phyloP scores from a whole-genome alignment of 2,329 filamentous ascomycete genomes.

The Cladosporium austrohemisphaericum region DNA sequence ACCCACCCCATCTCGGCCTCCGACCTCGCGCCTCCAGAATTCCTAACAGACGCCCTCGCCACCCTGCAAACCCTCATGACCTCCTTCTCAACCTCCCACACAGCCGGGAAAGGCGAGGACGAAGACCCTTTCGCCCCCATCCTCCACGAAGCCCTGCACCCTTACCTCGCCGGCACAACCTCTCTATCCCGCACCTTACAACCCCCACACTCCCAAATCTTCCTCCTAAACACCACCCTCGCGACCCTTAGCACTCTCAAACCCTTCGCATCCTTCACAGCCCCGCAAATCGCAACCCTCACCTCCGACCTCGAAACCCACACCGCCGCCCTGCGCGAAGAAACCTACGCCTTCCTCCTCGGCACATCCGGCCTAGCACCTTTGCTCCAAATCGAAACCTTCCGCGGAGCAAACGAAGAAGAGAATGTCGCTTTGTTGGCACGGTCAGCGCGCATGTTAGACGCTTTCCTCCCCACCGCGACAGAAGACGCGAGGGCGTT shows the following conservation, averaged over 20 bases:
- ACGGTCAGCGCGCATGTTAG: constrained; percentile 69
- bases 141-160: constrained; percentile 75
- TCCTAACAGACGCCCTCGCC: constrained; percentile 74
- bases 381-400: constrained; percentile 34
- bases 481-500: constrained; percentile 88
- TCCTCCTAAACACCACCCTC: constrained; percentile 68
- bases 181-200: constrained; percentile 62
- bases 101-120: constrained; percentile 39
- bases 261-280: constrained; percentile 54
- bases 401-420: not conserved
- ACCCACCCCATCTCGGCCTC: constrained; percentile 63
- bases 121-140: constrained; percentile 66
- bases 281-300: constrained; percentile 39
- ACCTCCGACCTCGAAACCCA: constrained; percentile 27
- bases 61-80: constrained; percentile 75
- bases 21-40: constrained; percentile 75
- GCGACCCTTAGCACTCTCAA: constrained; percentile 55
- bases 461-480: constrained; percentile 88
- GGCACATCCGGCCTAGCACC: constrained; percentile 66
- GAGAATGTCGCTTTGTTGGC: constrained; percentile 46
- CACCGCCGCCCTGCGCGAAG: constrained; percentile 51
- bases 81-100: constrained; percentile 77
- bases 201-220: constrained; percentile 61
- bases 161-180: constrained; percentile 74
- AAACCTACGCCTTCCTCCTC: constrained; percentile 64